These are phyloP conservation scores for Cruciata laevipes DNA, from an alignment of 257 asterid genomes.

Conservation along the genomic window DNA sequence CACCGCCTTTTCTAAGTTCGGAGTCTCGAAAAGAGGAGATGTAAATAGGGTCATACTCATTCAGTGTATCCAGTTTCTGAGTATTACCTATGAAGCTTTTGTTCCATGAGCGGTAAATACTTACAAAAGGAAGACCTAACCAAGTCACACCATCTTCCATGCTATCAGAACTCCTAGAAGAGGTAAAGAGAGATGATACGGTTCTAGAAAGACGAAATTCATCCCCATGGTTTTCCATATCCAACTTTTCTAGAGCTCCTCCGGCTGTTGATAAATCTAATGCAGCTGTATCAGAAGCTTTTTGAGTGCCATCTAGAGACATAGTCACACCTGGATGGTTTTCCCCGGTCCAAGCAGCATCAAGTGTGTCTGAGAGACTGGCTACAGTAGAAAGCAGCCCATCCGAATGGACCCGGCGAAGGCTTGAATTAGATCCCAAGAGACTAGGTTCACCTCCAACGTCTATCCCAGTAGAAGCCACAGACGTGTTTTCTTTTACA, in stretches of 20 bases:
- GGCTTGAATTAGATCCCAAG: constrained; percentile 30
- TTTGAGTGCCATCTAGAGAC: constrained; percentile 27
- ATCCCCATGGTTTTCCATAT: constrained; percentile 41
- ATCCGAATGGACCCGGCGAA: constrained; percentile 52
- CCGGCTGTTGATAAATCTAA: constrained; percentile 32
- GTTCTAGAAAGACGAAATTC: constrained; percentile 29
- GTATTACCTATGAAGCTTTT: constrained; percentile 45
- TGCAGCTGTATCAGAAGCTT: constrained; percentile 30
- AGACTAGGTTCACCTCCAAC: constrained; percentile 31
- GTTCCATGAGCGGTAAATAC: constrained; percentile 59
- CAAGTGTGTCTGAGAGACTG: constrained; percentile 69
- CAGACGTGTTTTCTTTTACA: constrained; percentile 21
- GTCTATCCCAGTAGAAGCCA: constrained; percentile 28
- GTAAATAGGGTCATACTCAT: constrained; percentile 58
- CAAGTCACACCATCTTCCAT: constrained; percentile 54
- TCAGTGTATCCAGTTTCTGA: constrained; percentile 52
- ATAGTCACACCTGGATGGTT: constrained; percentile 29
- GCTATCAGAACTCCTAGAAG: constrained; percentile 43
- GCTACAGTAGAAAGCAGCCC: constrained; percentile 47
- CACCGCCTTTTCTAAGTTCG: constrained; percentile 54
- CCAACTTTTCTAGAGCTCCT: constrained; percentile 38
- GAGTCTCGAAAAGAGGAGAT: constrained; percentile 62
- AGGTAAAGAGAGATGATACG: constrained; percentile 29
- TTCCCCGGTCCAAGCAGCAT: constrained; percentile 95
- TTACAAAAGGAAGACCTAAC: constrained; percentile 66